phyloP scores from a whole-genome alignment of 495 filamentous ascomycete species.

The Hyaloscypha bicolor region DNA sequence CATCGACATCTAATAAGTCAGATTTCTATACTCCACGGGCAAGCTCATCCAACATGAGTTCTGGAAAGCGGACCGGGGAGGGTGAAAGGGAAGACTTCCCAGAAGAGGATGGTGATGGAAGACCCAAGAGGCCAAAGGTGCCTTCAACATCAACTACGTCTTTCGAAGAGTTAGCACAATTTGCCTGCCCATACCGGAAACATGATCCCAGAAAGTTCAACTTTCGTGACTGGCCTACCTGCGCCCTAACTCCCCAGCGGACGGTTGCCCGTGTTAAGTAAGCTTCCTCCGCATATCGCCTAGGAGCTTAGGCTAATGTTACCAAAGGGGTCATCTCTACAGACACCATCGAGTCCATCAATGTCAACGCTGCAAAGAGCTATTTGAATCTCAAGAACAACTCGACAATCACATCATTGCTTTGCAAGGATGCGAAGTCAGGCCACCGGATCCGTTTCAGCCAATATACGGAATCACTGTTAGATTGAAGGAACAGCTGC shows the following conservation, averaged over 20 bases:
- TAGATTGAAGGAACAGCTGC: conserved; percentile 3
- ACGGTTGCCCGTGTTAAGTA: conserved; percentile 21
- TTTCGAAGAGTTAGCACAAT: not conserved
- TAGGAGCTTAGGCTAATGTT: not conserved
- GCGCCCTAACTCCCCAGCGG: conserved; percentile 13
- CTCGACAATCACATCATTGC: not conserved
- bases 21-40: too few species aligned
- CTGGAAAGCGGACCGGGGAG: not conserved
- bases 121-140: not conserved
- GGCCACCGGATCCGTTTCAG: not conserved
- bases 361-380: conserved; percentile 8
- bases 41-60: not conserved
- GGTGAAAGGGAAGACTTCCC: not conserved
- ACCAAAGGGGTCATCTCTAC: not conserved
- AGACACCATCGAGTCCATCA: conserved; percentile 9
- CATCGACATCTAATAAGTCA: not conserved
- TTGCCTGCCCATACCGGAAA: conserved; percentile 20
- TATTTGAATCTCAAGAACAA: conserved; percentile 6
- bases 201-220: conserved; percentile 21
- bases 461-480: not conserved
- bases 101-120: not conserved
- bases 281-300: not conserved
- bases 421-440: not conserved
- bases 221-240: conserved; percentile 8
- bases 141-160: not conserved